Evolutionary conservation across 192 early-diverging fungal species (phyloP), one percentile per base, ranked within the genome.

Genomic region (Glomus cerebriforme): DNA sequence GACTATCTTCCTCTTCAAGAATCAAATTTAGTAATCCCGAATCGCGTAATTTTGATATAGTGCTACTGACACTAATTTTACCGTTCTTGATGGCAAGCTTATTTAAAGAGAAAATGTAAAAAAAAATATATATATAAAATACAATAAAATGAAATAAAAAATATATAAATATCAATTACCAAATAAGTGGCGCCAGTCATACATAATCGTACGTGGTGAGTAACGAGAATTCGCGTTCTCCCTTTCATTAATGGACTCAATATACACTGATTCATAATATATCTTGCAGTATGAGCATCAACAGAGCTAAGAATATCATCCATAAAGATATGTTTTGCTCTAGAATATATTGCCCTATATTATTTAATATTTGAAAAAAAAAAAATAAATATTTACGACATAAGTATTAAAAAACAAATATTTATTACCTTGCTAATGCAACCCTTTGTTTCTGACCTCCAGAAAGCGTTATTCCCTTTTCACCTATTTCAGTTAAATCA

Each of bases 291-390:
- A 73, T 96, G 96, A 1, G 96, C 93, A 81, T 99, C 98, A 0
- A 98, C 97, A 31, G 98, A 97, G 29, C 93, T 94, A 47, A 98
- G 85, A 82, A 92, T 92, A 81, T 97, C 97, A 83, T 98, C 96
- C 71, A 96, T 83, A 6, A 96, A 81, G 37, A 97, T 79, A 43
- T 89, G 87, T 7, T 80, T 82, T 29, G 91, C 88, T 35, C 82
- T 65, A 24, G 87, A 90, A 84, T 97, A 98, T 8, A 97, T 85
- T 7, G 96, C 95, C 35, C 97, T 89, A 29, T 71, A 12, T 27
- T 22, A 68, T 37, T 10, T 39, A 24, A 54, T 19, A 19, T 54
- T n/a, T 54, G 15, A 19, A 54, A 7, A 54, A 19, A 54, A 54
- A 54, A 22, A 54, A 22, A 22, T 13, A n/a, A n/a, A n/a, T n/a